These are phyloP conservation scores for Metarhizium anisopliae DNA, from an alignment of 2,329 filamentous ascomycete genomes.

Conservation along the genomic window DNA sequence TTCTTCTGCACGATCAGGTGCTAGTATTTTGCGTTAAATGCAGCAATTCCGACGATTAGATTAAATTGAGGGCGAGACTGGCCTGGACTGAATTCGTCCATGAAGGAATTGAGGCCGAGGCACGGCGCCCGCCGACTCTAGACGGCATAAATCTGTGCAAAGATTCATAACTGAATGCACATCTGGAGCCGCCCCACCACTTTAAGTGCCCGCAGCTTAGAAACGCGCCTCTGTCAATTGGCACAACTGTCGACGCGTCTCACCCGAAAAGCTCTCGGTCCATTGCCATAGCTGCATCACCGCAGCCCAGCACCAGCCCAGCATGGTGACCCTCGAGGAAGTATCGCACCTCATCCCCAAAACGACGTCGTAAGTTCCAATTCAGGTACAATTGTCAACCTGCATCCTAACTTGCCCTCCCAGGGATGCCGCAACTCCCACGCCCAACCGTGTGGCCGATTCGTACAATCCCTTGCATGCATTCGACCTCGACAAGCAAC, in stretches of 20 bases:
- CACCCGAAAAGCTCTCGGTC: neutral
- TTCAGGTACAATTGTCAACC: no score
- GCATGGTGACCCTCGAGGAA: slow-evolving; percentile 26
- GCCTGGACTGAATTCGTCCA: neutral
- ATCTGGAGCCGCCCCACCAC: neutral
- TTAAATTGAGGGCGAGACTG: no score
- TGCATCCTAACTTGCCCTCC: neutral
- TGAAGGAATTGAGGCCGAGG: no score
- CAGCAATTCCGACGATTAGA: no score
- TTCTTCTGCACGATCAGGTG: no score
- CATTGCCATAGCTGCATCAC: neutral
- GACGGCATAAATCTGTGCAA: no score
- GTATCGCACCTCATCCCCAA: slow-evolving; percentile 23
- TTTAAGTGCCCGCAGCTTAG: neutral
- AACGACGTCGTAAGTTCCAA: slow-evolving; percentile 20
- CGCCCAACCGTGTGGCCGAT: slow-evolving; percentile 43
- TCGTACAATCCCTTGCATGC: slow-evolving; percentile 67
- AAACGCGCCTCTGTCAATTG: neutral
- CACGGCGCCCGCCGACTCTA: no score
- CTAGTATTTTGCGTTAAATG: no score
- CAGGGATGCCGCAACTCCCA: slow-evolving; percentile 25
- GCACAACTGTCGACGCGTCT: neutral
- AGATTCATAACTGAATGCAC: no score
- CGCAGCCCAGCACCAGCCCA: slow-evolving; percentile 4
- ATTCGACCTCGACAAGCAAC: slow-evolving; percentile 61